Evolutionary conservation across 139 green algal species (phyloP).

Genomic region (Haematococcus lacustris): DNA sequence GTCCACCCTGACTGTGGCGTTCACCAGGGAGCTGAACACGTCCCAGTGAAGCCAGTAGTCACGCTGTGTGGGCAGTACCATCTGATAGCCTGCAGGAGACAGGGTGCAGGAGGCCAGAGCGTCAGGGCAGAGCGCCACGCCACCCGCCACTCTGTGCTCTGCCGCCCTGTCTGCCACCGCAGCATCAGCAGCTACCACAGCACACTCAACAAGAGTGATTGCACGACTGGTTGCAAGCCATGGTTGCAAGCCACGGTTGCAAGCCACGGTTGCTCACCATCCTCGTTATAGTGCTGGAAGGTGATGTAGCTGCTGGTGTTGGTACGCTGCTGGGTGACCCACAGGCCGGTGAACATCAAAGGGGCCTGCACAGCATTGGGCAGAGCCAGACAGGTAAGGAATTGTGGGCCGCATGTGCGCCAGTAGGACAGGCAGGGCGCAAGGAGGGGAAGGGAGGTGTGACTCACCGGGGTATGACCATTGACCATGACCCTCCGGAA

Average conservation of each 20-base stretch:
- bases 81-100: slow-evolving; percentile 31
- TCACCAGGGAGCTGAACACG: background rate
- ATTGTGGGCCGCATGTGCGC: no score
- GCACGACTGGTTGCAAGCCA: no score
- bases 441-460: no score
- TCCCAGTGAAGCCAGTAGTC: slow-evolving; percentile 42
- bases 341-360: slow-evolving; percentile 13
- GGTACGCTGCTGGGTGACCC: slow-evolving; percentile 8
- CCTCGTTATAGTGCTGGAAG: slow-evolving; percentile 8
- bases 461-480: slow-evolving; percentile 24
- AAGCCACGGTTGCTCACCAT: no score
- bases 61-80: slow-evolving; percentile 25
- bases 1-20: slow-evolving; percentile 5
- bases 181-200: no score
- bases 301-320: slow-evolving; percentile 18
- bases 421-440: no score
- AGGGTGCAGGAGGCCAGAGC: slow-evolving; percentile 16
- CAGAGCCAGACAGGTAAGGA: no score
- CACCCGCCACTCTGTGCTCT: no score
- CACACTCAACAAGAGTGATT: no score
- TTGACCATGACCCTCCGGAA: slow-evolving; percentile 34
- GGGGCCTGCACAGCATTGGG: no score
- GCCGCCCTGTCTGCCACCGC: no score
- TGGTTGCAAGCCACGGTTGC: no score
- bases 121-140: background rate